These are phyloP conservation scores for Microbotryum intermedium DNA, from an alignment of 1,284 basidiomycete species.

Conservation along the genomic window DNA sequence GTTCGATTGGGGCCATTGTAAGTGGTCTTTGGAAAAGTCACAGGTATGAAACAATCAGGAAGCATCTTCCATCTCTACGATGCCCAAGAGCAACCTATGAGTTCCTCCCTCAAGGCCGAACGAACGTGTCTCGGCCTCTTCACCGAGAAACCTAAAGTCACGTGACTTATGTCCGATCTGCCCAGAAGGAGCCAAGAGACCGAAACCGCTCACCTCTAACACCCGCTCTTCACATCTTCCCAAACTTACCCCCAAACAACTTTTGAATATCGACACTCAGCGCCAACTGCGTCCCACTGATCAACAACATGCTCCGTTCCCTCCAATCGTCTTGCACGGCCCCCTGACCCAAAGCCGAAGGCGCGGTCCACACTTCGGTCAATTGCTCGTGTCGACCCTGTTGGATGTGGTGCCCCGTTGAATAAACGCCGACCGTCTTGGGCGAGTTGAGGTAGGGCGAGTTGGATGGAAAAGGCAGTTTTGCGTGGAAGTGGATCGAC, in stretches of 20 bases:
- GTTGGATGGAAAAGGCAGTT: not conserved
- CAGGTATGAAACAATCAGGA: no score
- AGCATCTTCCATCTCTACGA: no score
- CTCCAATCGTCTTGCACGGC: constrained; percentile 1
- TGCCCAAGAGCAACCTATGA: no score
- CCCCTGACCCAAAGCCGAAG: constrained; percentile 1
- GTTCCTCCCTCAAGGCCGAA: no score
- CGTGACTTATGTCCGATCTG: no score
- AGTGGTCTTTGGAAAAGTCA: no score
- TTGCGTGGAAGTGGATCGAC: constrained; percentile 4
- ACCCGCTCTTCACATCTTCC: not conserved
- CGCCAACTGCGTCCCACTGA: constrained; percentile 1
- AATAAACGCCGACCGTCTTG: not conserved
- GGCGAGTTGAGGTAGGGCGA: not conserved
- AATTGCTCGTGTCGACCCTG: constrained; percentile 7
- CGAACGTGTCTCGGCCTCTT: no score
- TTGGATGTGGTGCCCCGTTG: not conserved
- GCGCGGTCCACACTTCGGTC: constrained; percentile 8
- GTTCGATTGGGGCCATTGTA: no score
- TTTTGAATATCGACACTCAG: not conserved
- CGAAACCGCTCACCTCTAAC: no score
- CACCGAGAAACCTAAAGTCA: no score
- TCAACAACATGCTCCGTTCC: not conserved
- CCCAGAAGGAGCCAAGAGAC: no score
- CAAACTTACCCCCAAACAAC: not conserved